Base-by-base conservation (phyloP, 345 rosid genomes). In the Geranium brycei region DNA sequence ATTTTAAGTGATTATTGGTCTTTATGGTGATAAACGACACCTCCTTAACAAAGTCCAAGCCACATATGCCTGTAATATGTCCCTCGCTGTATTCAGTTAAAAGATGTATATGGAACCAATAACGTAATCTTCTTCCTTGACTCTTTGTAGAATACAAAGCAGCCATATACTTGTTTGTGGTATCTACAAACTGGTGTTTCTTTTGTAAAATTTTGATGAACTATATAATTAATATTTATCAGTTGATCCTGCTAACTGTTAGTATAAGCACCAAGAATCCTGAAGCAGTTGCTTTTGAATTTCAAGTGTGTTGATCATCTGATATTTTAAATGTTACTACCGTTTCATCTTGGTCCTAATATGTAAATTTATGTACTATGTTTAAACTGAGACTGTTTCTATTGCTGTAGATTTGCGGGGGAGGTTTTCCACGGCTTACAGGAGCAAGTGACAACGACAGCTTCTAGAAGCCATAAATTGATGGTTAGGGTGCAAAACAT, bases 351-450 rank as follows among this genome's bases (percentile, higher is more conserved):
- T 15, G 28, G 8, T 1, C 3, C 0, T 17, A 38, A 32, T 31
- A 16, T 55, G 51, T 55, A 17, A 8, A 18, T 38, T 15, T 17
- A 60, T 6, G 28, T 17, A 62, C 19, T 31, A 60, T 12, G 31
- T 23, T 23, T 19, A 47, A 47, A 56, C 65, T 71, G n/a, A 67
- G 61, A 51, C 15, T 51, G 19, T 23, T 51, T 57, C 63, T 61
- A 35, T 41, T 3, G 16, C 62, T 71, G 69, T 75, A 93, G 99
- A 69, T 90, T 83, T 85, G 97, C 97, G 23, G 89, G 91, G 55
- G 97, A 90, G 77, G 87, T 93, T 68, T 93, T 93, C 66, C 99
- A 88, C 69, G 99, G 92, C 7, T 75, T 93, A 76, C 99, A 90
- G 69, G 96, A 90, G 72, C 89, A 84, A 74, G 88, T 81, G 60